Conservation (phyloP, 768 basidiomycete genomes). For the Tricholomella constricta region DNA sequence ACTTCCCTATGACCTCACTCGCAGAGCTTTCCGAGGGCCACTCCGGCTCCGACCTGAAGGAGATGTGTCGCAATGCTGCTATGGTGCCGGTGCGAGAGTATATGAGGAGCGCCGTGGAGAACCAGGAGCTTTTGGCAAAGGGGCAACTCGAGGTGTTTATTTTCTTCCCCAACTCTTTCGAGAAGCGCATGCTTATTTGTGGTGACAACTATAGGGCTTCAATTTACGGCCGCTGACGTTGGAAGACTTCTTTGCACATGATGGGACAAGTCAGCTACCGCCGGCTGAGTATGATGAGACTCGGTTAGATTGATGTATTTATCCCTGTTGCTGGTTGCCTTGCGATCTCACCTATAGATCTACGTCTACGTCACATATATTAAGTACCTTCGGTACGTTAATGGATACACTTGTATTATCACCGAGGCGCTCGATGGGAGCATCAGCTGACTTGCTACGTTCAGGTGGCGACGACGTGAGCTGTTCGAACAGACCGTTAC, state of each 20-base stretch:
- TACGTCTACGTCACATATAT: too few species aligned
- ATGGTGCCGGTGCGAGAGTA: slow-evolving; percentile 91
- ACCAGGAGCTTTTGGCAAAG: slow-evolving; percentile 46
- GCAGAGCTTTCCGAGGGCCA: slow-evolving; percentile 71
- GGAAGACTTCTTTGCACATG: slow-evolving; percentile 63
- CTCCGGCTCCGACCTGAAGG: slow-evolving; percentile 90
- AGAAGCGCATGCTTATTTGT: background rate
- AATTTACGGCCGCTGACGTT: slow-evolving; percentile 70
- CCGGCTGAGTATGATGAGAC: slow-evolving; percentile 21
- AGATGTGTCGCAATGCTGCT: slow-evolving; percentile 90
- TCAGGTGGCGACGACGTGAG: too few species aligned
- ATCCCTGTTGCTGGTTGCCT: background rate
- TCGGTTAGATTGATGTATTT: slow-evolving; percentile 21
- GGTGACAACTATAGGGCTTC: slow-evolving; percentile 60
- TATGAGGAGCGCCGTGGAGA: slow-evolving; percentile 53
- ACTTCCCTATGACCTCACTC: slow-evolving; percentile 62
- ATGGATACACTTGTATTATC: too few species aligned
- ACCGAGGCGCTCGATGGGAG: too few species aligned
- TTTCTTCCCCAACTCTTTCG: background rate
- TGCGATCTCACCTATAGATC: too few species aligned
- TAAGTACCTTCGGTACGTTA: too few species aligned
- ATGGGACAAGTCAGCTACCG: slow-evolving; percentile 41
- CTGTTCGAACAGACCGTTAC: too few species aligned
- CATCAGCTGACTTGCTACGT: too few species aligned
- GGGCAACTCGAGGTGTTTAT: slow-evolving; percentile 48